phyloP scores from a whole-genome alignment of 352 stramenopile species.

The Phytophthora podocarpi region DNA sequence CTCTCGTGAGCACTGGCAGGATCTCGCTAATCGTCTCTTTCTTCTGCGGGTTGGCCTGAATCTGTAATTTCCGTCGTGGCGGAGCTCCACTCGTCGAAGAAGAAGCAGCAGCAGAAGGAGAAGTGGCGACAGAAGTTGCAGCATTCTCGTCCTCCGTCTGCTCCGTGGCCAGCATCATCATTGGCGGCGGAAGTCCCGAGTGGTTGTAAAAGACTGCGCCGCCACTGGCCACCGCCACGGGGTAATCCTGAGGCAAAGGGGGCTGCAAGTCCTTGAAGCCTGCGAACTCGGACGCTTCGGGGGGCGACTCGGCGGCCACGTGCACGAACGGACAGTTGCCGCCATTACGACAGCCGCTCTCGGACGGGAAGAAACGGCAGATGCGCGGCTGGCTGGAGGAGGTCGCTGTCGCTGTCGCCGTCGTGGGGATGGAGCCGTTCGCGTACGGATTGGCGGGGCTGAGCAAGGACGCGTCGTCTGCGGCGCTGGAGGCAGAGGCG shows the following conservation, averaged over 20 bases:
- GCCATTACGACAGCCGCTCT: conserved; percentile 70
- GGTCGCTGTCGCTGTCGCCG: no score
- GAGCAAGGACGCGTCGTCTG: conserved; percentile 9
- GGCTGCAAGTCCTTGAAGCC: conserved; percentile 13
- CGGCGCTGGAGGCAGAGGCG: conserved; percentile 1
- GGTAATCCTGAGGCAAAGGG: conserved; percentile 24
- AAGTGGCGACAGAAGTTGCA: neutral
- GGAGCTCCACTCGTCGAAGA: no score
- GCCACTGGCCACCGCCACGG: conserved; percentile 24
- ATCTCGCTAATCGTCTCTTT: conserved; percentile 82
- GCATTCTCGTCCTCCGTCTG: conserved; percentile 22
- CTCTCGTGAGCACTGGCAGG: conserved; percentile 70
- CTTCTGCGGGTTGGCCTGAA: conserved; percentile 71
- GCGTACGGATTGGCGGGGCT: conserved; percentile 51
- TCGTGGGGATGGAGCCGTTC: conserved; percentile 20
- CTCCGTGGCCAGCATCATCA: conserved; percentile 27
- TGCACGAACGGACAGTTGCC: conserved; percentile 62
- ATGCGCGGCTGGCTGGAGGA: conserved; percentile 13
- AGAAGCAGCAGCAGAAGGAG: no score
- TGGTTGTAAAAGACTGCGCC: conserved; percentile 44
- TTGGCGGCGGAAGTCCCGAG: conserved; percentile 21
- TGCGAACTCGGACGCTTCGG: conserved; percentile 8
- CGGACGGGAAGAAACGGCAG: conserved; percentile 65
- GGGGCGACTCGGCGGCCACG: conserved; percentile 4
- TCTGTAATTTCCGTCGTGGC: conserved; percentile 52